A percentile compares a stretch with the other conserved stretches of the same genome.
Evolutionary conservation across 371 early-diverging fungal species (phyloP).

Genomic region (Circinella umbellata): DNA sequence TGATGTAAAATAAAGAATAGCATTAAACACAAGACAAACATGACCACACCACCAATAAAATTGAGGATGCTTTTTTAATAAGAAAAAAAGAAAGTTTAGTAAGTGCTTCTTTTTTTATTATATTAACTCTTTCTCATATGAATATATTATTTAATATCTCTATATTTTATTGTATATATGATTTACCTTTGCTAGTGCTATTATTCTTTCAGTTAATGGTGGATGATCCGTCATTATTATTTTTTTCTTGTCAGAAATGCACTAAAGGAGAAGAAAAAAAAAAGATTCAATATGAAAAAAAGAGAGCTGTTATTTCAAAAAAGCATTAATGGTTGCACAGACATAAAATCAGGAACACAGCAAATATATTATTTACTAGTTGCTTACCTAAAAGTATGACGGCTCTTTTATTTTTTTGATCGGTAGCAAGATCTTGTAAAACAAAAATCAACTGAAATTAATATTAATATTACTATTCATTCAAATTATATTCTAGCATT

Average conservation of each 20-base stretch:
- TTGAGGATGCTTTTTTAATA: conserved; percentile 50
- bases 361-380: neutral
- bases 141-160: no score
- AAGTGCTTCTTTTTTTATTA: no score
- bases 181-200: neutral
- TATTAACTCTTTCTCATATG: no score
- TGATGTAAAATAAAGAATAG: conserved; percentile 42
- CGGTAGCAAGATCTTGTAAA: no score
- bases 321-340: no score
- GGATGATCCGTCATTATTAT: conserved; percentile 9
- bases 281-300: neutral
- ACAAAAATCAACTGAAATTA: no score
- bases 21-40: conserved; percentile 37
- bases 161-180: no score
- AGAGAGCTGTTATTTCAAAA: neutral
- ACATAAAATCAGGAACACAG: neutral
- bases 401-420: no score
- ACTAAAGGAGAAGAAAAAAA: neutral
- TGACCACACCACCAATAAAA: conserved; percentile 64
- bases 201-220: neutral
- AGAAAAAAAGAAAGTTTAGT: neutral
- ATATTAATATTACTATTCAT: no score
- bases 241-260: neutral
- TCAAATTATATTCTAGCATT: no score
- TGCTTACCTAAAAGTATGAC: no score